Base-by-base conservation (phyloP, 1,139 yeast genomes). In the Scheffersomyces quercinus region DNA sequence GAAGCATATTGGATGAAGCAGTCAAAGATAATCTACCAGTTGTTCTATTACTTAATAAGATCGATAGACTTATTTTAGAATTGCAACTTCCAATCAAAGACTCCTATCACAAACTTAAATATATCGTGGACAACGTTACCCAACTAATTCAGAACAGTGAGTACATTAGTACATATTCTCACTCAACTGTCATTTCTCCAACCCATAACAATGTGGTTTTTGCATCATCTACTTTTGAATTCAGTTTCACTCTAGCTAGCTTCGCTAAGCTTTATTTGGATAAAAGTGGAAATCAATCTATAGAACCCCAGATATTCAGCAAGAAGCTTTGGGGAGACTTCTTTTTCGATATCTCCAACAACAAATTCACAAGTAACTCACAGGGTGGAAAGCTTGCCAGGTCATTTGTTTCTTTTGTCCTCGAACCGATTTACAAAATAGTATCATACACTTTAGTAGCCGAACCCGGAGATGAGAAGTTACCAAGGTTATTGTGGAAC, bases 31-130 rank as follows among this genome's bases (percentile, higher is more conserved):
- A 79, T 34, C 58, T 82, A 1, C 79, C 85, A 0, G 59, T 90
- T 11, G 64, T 77, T 3, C 62, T 93, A 29, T 79, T 88, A 2
- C 51, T 95, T n/a, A 91, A 88, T 62, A 93, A 93, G 60, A 54
- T 95, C 9, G 99, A 95, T 62, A 68, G 97, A 45, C 68, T 93
- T 14, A 75, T 91, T 0, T 59, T 91, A 37, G 99, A 95, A 50
- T 65, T 91, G 38, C 75, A 81, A 48, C 66, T 93, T 9, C 89
- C 97, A 0, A 88, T 89, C 0, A 56, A 68, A 3, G 97, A 89
- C 52, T 78, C 90, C 0, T 88, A 82, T 56, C 73, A 77, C 56
- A 91, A 95, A 58, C 54, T 95, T 34, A 69, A 79, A 42, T 71
- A 76, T 49, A 67, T 76, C 1, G 68, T 91, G n/a, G 85, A 82